These are phyloP conservation scores for Isabelozyma pseudorhagii DNA, from an alignment of 805 yeast genomes.

Conservation along the genomic window DNA sequence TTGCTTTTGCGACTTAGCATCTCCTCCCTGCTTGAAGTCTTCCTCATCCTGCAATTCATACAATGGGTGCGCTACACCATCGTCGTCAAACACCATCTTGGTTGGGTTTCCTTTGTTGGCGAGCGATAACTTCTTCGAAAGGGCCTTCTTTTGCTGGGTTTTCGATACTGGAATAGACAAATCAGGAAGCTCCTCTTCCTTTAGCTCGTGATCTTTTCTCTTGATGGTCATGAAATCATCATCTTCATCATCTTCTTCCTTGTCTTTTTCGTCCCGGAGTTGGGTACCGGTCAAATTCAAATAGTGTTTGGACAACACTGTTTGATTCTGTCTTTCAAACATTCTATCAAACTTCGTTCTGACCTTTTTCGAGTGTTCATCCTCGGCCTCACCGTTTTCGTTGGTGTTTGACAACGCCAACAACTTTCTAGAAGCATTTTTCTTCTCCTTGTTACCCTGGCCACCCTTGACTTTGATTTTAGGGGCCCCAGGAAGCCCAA, in stretches of 20 bases:
- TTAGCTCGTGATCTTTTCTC: conserved; percentile 68
- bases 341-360: conserved; percentile 91
- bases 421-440: conserved; percentile 77
- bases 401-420: conserved; percentile 48
- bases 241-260: conserved; percentile 49
- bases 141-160: conserved; percentile 78
- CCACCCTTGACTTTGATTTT: conserved; percentile 68
- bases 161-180: conserved; percentile 69
- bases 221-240: conserved; percentile 82
- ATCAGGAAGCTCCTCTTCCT: conserved; percentile 63
- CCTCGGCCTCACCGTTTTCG: conserved; percentile 56
- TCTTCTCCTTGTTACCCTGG: conserved; percentile 61
- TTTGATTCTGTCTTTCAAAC: conserved; percentile 94
- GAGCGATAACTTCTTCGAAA: conserved; percentile 75
- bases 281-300: conserved; percentile 59
- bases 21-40: conserved; percentile 74
- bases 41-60: conserved; percentile 91
- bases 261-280: conserved; percentile 19
- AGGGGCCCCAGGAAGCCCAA: conserved; percentile 97
- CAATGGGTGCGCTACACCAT: conserved; percentile 86
- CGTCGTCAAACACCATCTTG: conserved; percentile 87
- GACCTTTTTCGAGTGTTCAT: conserved; percentile 41
- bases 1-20: conserved; percentile 63
- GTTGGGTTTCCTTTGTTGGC: conserved; percentile 65
- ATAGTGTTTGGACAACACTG: conserved; percentile 86